These are phyloP conservation scores for Fusarium avenaceum DNA, from an alignment of 2,329 filamentous ascomycete species.

Conservation along the genomic window DNA sequence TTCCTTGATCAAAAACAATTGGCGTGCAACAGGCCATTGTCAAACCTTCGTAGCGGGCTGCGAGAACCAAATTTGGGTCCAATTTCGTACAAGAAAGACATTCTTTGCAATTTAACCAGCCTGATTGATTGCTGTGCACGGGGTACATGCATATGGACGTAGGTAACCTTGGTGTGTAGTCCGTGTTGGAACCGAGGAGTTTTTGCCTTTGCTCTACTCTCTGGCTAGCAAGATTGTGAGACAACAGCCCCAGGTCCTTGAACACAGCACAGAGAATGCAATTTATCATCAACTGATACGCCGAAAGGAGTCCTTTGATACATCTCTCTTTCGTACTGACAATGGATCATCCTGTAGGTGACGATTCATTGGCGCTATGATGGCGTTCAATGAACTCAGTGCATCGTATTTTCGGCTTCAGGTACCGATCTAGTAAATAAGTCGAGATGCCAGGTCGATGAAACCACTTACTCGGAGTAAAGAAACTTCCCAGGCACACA, in stretches of 20 bases:
- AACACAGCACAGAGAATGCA: conserved; percentile 6
- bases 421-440: conserved; percentile 16
- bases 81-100: conserved; percentile 39
- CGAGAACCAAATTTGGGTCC: conserved; percentile 21
- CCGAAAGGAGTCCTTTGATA: conserved; percentile 8
- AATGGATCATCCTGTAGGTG: conserved; percentile 2
- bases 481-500: conserved; percentile 26
- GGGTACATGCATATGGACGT: conserved; percentile 22
- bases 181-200: conserved; percentile 4
- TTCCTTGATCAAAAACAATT: conserved; percentile 37
- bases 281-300: conserved; percentile 8
- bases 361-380: conserved; percentile 18
- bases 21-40: conserved; percentile 24
- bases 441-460: conserved; percentile 9
- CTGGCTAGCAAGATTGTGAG: no score
- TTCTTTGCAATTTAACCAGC: conserved; percentile 25
- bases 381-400: conserved; percentile 22
- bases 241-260: no score
- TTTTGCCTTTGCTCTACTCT: conserved; percentile 11
- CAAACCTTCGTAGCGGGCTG: conserved; percentile 27
- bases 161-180: conserved; percentile 19
- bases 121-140: conserved; percentile 19
- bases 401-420: conserved; percentile 24
- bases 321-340: background rate
- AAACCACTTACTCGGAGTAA: conserved; percentile 23